These are phyloP conservation scores for Nigrospora oryzae DNA, from an alignment of 2,329 filamentous ascomycete genomes.

Conservation along the genomic window DNA sequence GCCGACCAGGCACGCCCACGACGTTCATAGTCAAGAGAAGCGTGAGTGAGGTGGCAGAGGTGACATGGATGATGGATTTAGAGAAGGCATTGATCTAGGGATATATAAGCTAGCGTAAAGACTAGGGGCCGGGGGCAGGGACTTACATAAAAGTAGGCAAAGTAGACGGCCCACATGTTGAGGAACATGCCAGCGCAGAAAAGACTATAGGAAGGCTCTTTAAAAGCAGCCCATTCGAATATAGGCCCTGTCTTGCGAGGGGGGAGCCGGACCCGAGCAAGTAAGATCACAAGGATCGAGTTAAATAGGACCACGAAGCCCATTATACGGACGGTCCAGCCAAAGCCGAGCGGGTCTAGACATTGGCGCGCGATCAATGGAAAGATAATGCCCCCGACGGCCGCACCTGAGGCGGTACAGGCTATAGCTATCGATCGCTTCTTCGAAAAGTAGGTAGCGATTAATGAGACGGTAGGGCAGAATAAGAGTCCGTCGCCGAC, in stretches of 20 bases:
- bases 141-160: conserved; percentile 11
- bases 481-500: conserved; percentile 24
- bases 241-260: conserved; percentile 30
- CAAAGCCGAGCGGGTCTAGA: conserved; percentile 9
- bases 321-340: conserved; percentile 4
- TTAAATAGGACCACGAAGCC: conserved; percentile 13
- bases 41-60: conserved; percentile 22
- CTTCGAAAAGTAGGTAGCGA: conserved; percentile 20
- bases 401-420: conserved; percentile 23
- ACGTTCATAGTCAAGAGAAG: conserved; percentile 42
- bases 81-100: conserved; percentile 8
- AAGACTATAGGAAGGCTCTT: conserved; percentile 31
- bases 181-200: conserved; percentile 32
- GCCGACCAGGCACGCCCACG: conserved; percentile 34
- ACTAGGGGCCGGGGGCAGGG: not conserved
- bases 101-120: not conserved
- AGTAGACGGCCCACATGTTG: conserved; percentile 13
- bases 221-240: conserved; percentile 34
- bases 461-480: conserved; percentile 16
- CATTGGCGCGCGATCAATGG: conserved; percentile 19
- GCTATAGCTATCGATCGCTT: conserved; percentile 23
- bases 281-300: conserved; percentile 26
- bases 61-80: conserved; percentile 1
- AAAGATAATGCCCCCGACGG: conserved; percentile 11
- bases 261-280: conserved; percentile 23